Evolutionary conservation across 257 asterid species (phyloP).

Genomic region (Nicotiana otophora): DNA sequence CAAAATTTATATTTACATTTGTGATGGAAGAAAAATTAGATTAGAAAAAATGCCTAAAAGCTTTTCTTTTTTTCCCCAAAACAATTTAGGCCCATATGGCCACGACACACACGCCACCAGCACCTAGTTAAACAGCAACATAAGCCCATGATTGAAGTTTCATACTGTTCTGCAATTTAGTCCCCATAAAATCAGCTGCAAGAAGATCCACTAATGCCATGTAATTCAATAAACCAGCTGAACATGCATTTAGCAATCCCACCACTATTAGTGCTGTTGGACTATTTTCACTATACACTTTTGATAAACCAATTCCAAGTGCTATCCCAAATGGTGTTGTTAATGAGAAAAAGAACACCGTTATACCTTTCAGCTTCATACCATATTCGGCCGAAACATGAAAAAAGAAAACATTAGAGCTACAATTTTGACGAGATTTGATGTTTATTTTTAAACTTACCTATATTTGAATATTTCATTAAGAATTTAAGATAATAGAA

Average conservation of each 20-base stretch:
- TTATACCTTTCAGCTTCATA: slow-evolving; percentile 17
- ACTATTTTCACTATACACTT: slow-evolving; percentile 34
- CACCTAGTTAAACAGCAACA: neutral
- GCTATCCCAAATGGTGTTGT: slow-evolving; percentile 42
- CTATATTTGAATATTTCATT: no score
- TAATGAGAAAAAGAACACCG: slow-evolving; percentile 36
- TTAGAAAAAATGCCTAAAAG: accelerated
- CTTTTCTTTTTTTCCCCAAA: neutral
- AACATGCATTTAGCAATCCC: slow-evolving; percentile 34
- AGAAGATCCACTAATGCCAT: slow-evolving; percentile 41
- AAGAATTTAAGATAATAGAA: no score
- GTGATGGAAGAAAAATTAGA: no score
- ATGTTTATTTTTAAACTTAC: no score
- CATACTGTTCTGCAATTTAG: slow-evolving; percentile 28
- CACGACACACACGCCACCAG: slow-evolving; percentile 33
- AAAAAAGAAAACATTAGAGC: no score
- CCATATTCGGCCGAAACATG: slow-evolving; percentile 29
- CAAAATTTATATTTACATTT: no score
- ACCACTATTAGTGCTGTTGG: slow-evolving; percentile 38
- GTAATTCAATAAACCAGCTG: slow-evolving; percentile 37
- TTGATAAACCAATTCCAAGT: slow-evolving; percentile 31
- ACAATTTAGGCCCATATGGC: slow-evolving; percentile 28
- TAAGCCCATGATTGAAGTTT: slow-evolving; percentile 36
- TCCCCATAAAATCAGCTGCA: slow-evolving; percentile 36
- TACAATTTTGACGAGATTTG: no score